Conservation (phyloP, 768 basidiomycete genomes). For the Mycena leptocephala region DNA sequence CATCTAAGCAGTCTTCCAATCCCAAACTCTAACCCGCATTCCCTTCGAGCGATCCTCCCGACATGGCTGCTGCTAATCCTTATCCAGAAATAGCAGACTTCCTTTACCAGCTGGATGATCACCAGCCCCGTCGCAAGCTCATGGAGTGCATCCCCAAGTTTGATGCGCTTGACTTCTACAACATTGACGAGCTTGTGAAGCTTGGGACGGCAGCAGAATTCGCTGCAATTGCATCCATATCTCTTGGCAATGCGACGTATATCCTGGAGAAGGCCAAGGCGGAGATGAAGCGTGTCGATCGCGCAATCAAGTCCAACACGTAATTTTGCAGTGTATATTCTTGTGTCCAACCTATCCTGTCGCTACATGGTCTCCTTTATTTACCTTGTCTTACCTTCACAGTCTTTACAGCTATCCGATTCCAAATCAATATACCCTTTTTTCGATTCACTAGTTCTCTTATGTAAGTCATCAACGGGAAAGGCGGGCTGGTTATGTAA, state of each 20-base stretch:
- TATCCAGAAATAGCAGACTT: neutral
- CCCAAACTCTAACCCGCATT: neutral
- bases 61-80: neutral
- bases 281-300: neutral
- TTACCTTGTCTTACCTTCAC: too few species aligned
- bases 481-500: too few species aligned
- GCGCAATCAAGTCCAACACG: neutral
- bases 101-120: neutral
- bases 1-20: too few species aligned
- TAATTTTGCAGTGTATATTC: too few species aligned
- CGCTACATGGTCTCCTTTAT: too few species aligned
- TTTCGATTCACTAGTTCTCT: too few species aligned
- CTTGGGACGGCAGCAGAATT: neutral
- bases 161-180: neutral
- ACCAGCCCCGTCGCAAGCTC: neutral
- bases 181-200: neutral
- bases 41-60: neutral
- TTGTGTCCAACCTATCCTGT: too few species aligned
- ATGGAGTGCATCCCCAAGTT: neutral
- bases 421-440: too few species aligned
- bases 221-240: neutral
- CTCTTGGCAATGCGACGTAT: neutral
- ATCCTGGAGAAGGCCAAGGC: neutral
- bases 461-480: too few species aligned
- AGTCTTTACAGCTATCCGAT: too few species aligned